A percentile compares a stretch with the other conserved stretches of the same genome.
Conservation (phyloP, 2,329 filamentous ascomycete genomes). For the Penicillium sp. region DNA sequence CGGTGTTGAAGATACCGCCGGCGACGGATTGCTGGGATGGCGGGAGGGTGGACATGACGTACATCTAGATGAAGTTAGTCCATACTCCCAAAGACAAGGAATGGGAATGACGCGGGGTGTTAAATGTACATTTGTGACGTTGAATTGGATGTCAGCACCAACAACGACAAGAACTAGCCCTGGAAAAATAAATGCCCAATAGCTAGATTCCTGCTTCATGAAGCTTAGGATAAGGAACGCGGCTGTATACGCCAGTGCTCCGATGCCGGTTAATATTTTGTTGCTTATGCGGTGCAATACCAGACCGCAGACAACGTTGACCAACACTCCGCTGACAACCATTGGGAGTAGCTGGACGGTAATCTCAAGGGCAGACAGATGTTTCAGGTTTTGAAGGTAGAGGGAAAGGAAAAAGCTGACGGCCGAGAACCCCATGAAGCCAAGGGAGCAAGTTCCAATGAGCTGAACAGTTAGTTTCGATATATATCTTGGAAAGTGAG, state of each 20-base stretch:
- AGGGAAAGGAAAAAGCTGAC: constrained; percentile 64
- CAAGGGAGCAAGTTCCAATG: constrained; percentile 57
- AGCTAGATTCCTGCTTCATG: constrained; percentile 55
- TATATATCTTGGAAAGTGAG: not conserved
- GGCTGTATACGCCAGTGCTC: constrained; percentile 45
- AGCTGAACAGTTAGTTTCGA: constrained; percentile 41
- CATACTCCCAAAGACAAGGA: not conserved
- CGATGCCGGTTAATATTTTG: constrained; percentile 59
- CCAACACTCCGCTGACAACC: constrained; percentile 61
- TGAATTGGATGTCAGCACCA: constrained; percentile 69
- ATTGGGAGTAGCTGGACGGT: constrained; percentile 66
- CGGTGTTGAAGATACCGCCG: constrained; percentile 67
- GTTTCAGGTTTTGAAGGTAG: constrained; percentile 61
- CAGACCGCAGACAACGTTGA: constrained; percentile 63
- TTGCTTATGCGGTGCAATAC: constrained; percentile 65
- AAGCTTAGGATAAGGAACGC: constrained; percentile 58
- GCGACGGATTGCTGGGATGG: constrained; percentile 64
- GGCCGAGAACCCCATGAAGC: constrained; percentile 63
- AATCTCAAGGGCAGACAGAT: constrained; percentile 56
- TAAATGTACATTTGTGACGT: constrained; percentile 63
- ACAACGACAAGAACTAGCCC: constrained; percentile 61
- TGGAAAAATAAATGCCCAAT: constrained; percentile 67
- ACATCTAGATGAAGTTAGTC: constrained; percentile 53
- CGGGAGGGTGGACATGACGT: constrained; percentile 66
- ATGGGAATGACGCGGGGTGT: not conserved